These are phyloP conservation scores for Lichtheimia ramosa DNA, from an alignment of 371 early-diverging fungal species.

Conservation along the genomic window DNA sequence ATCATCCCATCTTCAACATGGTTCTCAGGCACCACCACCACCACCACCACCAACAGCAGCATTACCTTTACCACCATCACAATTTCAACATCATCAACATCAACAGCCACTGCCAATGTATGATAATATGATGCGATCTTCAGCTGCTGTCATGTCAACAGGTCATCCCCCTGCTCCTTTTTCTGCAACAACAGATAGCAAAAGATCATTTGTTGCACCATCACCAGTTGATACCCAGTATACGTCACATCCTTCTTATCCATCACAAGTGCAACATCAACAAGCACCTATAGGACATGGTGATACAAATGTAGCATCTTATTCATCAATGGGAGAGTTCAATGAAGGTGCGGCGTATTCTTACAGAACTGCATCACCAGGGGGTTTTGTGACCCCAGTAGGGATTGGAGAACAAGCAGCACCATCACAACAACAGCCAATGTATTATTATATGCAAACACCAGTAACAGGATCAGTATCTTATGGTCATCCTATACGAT, in stretches of 20 bases:
- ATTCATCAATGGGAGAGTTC: background rate
- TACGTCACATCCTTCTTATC: background rate
- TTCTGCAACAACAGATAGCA: no score
- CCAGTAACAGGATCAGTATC: slow-evolving; percentile 9
- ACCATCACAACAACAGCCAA: background rate
- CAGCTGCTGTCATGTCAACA: no score
- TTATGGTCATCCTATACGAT: background rate
- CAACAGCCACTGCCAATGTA: no score
- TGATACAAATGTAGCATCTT: slow-evolving; percentile 12
- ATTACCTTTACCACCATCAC: slow-evolving; percentile 7
- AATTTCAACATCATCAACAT: background rate
- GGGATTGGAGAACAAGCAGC: background rate
- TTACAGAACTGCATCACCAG: no score
- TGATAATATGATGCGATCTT: no score
- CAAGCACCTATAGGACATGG: slow-evolving; percentile 1
- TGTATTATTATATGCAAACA: slow-evolving; percentile 2
- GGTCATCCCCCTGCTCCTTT: no score
- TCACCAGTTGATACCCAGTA: slow-evolving; percentile 6
- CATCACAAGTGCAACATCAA: slow-evolving; percentile 1
- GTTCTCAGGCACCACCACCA: background rate
- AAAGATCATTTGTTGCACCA: background rate
- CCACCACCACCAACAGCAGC: background rate
- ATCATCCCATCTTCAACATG: slow-evolving; percentile 12
- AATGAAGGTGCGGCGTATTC: no score
- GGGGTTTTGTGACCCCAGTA: no score